These are phyloP conservation scores for Cladophialophora bantiana DNA, from an alignment of 2,329 filamentous ascomycete genomes.

Conservation along the genomic window DNA sequence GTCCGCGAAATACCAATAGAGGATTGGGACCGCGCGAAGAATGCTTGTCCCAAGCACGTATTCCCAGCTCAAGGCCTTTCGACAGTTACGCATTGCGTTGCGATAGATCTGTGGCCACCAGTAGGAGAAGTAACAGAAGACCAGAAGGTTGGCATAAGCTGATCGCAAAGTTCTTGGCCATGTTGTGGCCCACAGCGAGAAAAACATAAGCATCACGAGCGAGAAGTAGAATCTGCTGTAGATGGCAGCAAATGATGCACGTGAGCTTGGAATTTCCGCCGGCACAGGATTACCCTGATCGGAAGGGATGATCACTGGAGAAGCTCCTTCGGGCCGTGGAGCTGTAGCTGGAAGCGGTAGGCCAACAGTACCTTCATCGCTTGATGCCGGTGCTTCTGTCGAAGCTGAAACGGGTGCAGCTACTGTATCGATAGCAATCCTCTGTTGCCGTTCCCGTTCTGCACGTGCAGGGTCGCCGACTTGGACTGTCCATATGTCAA, in stretches of 20 bases:
- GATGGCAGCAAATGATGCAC: slow-evolving; percentile 62
- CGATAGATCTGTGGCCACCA: slow-evolving; percentile 93
- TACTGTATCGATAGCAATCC: slow-evolving; percentile 24
- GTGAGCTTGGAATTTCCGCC: slow-evolving; percentile 44
- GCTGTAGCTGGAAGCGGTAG: slow-evolving; percentile 62
- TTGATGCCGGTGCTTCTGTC: slow-evolving; percentile 14
- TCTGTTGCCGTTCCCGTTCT: slow-evolving; percentile 48
- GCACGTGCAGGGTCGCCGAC: slow-evolving; percentile 55
- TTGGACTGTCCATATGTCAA: slow-evolving; percentile 72
- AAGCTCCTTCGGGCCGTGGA: slow-evolving; percentile 53
- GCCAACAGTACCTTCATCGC: slow-evolving; percentile 30
- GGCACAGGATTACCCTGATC: slow-evolving; percentile 59
- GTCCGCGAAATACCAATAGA: slow-evolving; percentile 81
- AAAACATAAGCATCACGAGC: slow-evolving; percentile 63
- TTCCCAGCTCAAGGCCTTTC: slow-evolving; percentile 87
- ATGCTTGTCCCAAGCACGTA: slow-evolving; percentile 86
- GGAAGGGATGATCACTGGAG: slow-evolving; percentile 65
- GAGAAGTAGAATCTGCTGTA: slow-evolving; percentile 69
- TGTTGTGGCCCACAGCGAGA: slow-evolving; percentile 65
- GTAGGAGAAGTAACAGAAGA: slow-evolving; percentile 82
- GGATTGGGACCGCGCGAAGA: slow-evolving; percentile 77
- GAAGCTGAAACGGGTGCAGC: slow-evolving; percentile 13
- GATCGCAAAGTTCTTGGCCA: slow-evolving; percentile 62
- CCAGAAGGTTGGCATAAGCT: slow-evolving; percentile 67
- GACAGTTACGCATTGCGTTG: slow-evolving; percentile 89